Evolutionary conservation across 768 basidiomycete genomes (phyloP).

Genomic region (Boletus edulis): DNA sequence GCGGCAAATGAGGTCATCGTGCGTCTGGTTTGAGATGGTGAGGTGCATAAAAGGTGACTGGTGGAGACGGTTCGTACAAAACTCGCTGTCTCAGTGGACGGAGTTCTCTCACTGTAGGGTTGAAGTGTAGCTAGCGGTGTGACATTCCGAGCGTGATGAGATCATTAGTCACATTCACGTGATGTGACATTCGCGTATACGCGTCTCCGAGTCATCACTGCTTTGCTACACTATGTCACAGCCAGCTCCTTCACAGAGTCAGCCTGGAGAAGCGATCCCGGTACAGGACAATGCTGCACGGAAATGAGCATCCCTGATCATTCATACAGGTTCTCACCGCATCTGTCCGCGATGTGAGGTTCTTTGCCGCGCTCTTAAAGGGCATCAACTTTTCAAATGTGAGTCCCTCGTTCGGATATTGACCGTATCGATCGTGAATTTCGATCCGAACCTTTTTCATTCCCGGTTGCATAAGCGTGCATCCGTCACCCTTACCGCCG

Average conservation of each 20-base stretch:
- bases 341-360: conserved; percentile 78
- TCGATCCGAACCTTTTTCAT: conserved; percentile 8
- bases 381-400: conserved; percentile 83
- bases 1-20: conserved; percentile 23
- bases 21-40: conserved; percentile 39
- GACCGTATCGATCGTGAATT: background rate
- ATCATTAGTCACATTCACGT: conserved; percentile 8
- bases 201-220: background rate
- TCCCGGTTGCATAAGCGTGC: conserved; percentile 53
- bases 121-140: too few relatives aligned
- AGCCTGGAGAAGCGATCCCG: conserved; percentile 21
- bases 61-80: background rate
- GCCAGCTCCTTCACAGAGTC: conserved; percentile 13
- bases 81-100: background rate
- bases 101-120: too few relatives aligned
- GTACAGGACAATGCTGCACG: conserved; percentile 11
- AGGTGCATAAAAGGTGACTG: conserved; percentile 18
- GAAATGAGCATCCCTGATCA: conserved; percentile 3
- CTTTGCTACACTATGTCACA: conserved; percentile 21
- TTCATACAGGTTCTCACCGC: conserved; percentile 55
- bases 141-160: background rate
- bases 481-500: conserved; percentile 62
- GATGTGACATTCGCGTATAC: background rate
- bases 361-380: conserved; percentile 73
- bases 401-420: conserved; percentile 27